Evolutionary conservation across 768 basidiomycete species (phyloP).

Genomic region (Mycena vitilis): DNA sequence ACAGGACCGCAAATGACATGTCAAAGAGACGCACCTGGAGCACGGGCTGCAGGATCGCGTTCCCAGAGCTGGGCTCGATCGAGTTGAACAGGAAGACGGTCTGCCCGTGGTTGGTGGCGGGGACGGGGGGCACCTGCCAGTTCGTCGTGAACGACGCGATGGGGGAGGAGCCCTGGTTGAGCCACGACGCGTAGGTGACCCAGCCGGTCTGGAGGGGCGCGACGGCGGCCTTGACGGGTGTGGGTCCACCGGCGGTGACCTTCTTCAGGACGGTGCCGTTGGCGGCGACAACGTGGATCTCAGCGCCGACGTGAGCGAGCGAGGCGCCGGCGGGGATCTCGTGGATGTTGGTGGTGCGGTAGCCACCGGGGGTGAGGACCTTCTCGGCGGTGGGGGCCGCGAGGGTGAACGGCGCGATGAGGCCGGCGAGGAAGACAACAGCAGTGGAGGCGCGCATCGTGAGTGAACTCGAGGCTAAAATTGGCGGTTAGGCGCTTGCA

Average conservation of each 20-base stretch:
- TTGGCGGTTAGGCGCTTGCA: too few relatives aligned
- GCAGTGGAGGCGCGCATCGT: conserved; percentile 16
- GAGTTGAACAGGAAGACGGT: conserved; percentile 37
- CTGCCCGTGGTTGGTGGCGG: conserved; percentile 31
- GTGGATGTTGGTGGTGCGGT: conserved; percentile 19
- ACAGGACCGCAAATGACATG: too few relatives aligned
- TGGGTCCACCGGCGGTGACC: conserved; percentile 4
- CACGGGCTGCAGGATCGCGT: conserved; percentile 30
- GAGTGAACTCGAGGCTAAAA: not conserved
- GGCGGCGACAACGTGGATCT: conserved; percentile 29
- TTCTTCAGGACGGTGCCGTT: conserved; percentile 26
- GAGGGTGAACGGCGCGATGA: conserved; percentile 13
- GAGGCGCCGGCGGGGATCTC: conserved; percentile 29
- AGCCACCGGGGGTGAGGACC: conserved; percentile 23
- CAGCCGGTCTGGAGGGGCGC: conserved; percentile 29
- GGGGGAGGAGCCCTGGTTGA: conserved; percentile 30
- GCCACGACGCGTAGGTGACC: conserved; percentile 35
- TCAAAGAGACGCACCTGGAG: conserved; percentile 16
- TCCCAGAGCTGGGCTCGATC: conserved; percentile 30
- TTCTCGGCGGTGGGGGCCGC: conserved; percentile 16
- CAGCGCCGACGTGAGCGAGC: conserved; percentile 24
- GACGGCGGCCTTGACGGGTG: conserved; percentile 6
- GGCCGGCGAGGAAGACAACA: conserved; percentile 15
- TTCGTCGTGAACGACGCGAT: conserved; percentile 35
- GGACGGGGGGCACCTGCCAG: conserved; percentile 35